Conservation (phyloP, 768 basidiomycete species). For the Sarcodon aspratus region DNA sequence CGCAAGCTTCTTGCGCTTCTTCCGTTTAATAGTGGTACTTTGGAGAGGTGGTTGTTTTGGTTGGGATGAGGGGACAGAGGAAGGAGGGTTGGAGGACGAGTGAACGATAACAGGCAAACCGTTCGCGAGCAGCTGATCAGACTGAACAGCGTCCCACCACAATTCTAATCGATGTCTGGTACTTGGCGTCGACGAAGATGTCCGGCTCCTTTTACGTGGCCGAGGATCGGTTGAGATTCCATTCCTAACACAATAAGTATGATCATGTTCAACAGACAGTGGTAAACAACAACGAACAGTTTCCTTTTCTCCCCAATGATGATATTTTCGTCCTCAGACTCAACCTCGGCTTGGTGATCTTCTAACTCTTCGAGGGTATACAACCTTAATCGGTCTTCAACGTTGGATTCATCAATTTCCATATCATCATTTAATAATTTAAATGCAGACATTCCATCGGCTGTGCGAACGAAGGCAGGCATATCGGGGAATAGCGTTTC, state of each 20-base stretch:
- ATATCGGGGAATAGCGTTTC: conserved; percentile 52
- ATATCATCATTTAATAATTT: conserved; percentile 1
- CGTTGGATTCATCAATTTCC: conserved; percentile 2
- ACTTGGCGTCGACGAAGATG: conserved; percentile 20
- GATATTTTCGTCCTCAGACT: conserved; percentile 15
- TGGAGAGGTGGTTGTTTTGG: conserved; percentile 10
- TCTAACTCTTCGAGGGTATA: conserved; percentile 8
- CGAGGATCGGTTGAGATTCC: conserved; percentile 24
- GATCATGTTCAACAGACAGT: background rate
- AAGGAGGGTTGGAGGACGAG: conserved; percentile 13
- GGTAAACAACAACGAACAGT: conserved; percentile 24
- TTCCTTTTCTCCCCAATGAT: conserved; percentile 56
- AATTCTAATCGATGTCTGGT: conserved; percentile 38
- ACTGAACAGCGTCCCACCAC: conserved; percentile 71
- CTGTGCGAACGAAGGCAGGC: conserved; percentile 58
- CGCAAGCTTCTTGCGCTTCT: conserved; percentile 23
- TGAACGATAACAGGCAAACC: conserved; percentile 41
- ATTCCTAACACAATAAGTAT: conserved; percentile 13
- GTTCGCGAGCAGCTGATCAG: conserved; percentile 47
- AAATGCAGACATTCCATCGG: conserved; percentile 65
- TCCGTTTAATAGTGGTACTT: background rate
- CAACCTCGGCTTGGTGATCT: conserved; percentile 14
- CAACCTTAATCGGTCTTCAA: conserved; percentile 11
- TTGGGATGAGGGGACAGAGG: conserved; percentile 6
- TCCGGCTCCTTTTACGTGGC: conserved; percentile 53